phyloP scores from a whole-genome alignment of 2,329 filamentous ascomycete genomes.

The Mycogone perniciosa region DNA sequence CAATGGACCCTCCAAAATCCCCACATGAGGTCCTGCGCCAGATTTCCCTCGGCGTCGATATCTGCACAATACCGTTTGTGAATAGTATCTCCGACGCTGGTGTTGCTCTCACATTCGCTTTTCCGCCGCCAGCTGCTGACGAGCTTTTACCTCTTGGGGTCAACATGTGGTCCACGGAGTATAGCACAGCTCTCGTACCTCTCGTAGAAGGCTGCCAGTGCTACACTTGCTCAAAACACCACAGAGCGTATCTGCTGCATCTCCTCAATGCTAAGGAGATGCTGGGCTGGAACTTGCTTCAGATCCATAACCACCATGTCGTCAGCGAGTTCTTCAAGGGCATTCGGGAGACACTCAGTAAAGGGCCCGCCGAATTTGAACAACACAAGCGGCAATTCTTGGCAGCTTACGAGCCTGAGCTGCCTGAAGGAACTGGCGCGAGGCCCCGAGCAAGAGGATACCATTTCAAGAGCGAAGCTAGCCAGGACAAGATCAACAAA shows the following conservation, averaged over 20 bases:
- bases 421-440: conserved; percentile 69
- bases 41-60: conserved; percentile 68
- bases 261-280: conserved; percentile 88
- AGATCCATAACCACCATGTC: conserved; percentile 81
- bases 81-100: conserved; percentile 72
- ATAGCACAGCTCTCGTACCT: conserved; percentile 58
- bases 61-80: conserved; percentile 73
- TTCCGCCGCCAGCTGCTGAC: conserved; percentile 43
- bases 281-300: conserved; percentile 89
- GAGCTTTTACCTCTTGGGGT: conserved; percentile 53
- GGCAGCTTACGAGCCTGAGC: conserved; percentile 56
- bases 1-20: conserved; percentile 60
- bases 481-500: conserved; percentile 61
- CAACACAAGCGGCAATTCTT: conserved; percentile 38
- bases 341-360: conserved; percentile 57
- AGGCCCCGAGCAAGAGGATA: conserved; percentile 78
- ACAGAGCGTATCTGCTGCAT: conserved; percentile 82
- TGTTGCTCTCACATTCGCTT: conserved; percentile 73
- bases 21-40: conserved; percentile 76
- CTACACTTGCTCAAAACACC: conserved; percentile 77
- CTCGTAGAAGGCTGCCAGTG: conserved; percentile 63
- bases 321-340: conserved; percentile 66
- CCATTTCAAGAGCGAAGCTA: conserved; percentile 66
- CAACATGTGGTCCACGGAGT: conserved; percentile 65
- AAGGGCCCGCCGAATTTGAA: conserved; percentile 54